Base-by-base conservation (phyloP, 805 yeast genomes). In the Tetrapisispora taiwanensis region DNA sequence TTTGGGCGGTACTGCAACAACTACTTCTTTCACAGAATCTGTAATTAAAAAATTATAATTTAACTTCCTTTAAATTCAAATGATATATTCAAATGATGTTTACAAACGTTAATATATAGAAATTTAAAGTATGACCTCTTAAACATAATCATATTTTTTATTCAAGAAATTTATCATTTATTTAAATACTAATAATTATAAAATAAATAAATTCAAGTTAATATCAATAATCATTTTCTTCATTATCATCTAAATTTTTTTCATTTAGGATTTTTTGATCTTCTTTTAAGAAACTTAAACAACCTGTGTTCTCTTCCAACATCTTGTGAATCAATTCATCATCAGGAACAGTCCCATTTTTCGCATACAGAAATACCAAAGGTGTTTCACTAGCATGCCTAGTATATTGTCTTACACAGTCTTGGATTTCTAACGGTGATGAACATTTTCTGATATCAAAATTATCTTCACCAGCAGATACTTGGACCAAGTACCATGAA, bases 1-100 rank as follows among this genome's bases (percentile, higher is more conserved):
- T 69, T 42, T 54, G 72, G 84, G 84, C 72, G 98, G 98, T 68
- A 64, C 84, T 54, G 89, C 98, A 51, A 60, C 92, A 50, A 92
- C 97, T 59, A 54, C 76, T 56, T 88, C 83, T 68, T 92, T 87
- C 76, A 89, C 98, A 55, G 79, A 84, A 67, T 82, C 89, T 71
- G 94, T 92, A 59, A 89, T 92, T 67, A 71, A 72, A 59, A 69
- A 63, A 55, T 63, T 68, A 49, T 58, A 36, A 22, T n/a, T 15
- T 8, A 31, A 31, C 7, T 5, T 14, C 14, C 31, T 22, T 22
- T 8, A 22, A 22, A 22, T 22, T 22, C 8, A 22, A n/a, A 22
- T 22, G 26, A 22, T 22, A 22, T 22, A 22, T 22, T 8, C 26
- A 22, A n/a, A 26, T 26, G 28, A 26, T 26, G 28, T 26, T 7